Evolutionary conservation across 2,329 filamentous ascomycete species (phyloP), one percentile per base, ranked within the genome.

Genomic region (Dactylellina drechsleri): DNA sequence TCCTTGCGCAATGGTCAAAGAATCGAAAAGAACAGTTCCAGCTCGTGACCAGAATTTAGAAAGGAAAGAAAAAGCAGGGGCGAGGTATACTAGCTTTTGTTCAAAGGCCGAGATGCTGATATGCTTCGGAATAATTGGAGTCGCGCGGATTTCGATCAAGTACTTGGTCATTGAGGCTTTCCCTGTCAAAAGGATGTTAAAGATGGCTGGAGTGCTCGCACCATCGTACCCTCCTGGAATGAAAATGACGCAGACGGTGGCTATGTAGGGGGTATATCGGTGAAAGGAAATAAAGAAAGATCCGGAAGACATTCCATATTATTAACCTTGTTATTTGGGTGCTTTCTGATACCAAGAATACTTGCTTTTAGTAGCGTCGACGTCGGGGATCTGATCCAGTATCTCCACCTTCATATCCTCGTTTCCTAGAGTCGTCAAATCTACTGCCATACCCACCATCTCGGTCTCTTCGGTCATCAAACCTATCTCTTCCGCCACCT

Each of bases 401-500:
- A n/a, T 76, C 72, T 60, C 71, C 71, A 49, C 72, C 72, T 61
- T 76, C 72, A 43, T 76, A 76, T 40, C 72, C 72, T 71, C 72
- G 65, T 60, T 76, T 76, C 56, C 72, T 53, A 16, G 72, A 76
- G 59, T 76, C 72, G 52, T 76, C 66, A 31, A 71, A 76, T 76
- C 72, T 68, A 52, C 71, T 59, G 28, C 56, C 16, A 56, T 70
- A 61, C 58, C 73, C 76, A 64, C 71, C 64, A 60, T 77, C 76
- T 58, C 77, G 77, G 31, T 79, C 77, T 58, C 77, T 68, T 50
- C 66, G 45, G 31, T 70, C 71, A 16, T 73, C 66, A 66, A 76
- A 70, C 60, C 72, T 61, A 71, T 77, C 50, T 59, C 77, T 66
- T 76, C 76, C 61, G 54, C 77, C 77, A 20, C 68, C 76, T 59